Percentiles rank a stretch among this genome's conserved stretches.
These are phyloP conservation scores for Madurella fahalii DNA, from an alignment of 2,329 filamentous ascomycete genomes.

Conservation along the genomic window DNA sequence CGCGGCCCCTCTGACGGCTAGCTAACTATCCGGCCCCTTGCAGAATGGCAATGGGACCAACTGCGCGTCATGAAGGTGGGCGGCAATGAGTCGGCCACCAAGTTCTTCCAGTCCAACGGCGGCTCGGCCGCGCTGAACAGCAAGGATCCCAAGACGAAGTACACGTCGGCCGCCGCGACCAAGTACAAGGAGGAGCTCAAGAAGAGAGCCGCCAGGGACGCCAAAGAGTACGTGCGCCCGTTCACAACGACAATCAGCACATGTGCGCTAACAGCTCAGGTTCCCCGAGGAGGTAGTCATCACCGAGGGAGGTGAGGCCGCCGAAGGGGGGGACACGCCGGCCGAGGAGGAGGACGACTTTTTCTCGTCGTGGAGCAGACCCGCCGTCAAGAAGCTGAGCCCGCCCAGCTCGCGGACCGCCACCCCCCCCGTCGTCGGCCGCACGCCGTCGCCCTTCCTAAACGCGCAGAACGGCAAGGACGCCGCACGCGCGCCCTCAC, in stretches of 20 bases:
- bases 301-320: constrained; percentile 63
- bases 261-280: constrained; percentile 43
- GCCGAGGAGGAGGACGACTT: constrained; percentile 88
- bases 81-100: constrained; percentile 95
- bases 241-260: not conserved
- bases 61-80: constrained; percentile 96
- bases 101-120: constrained; percentile 96
- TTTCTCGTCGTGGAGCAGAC: constrained; percentile 99
- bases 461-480: constrained; percentile 70
- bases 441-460: constrained; percentile 86
- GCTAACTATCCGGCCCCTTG: constrained; percentile 24
- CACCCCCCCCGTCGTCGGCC: constrained; percentile 76
- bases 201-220: constrained; percentile 76
- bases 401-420: constrained; percentile 87
- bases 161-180: constrained; percentile 84
- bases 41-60: constrained; percentile 99
- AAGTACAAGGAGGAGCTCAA: constrained; percentile 99
- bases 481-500: constrained; percentile 74
- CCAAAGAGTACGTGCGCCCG: constrained; percentile 64
- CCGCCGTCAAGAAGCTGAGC: constrained; percentile 90
- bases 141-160: constrained; percentile 93
- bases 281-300: constrained; percentile 83
- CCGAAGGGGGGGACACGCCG: constrained; percentile 70
- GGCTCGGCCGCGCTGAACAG: constrained; percentile 89
- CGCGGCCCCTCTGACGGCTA: not conserved